Evolutionary conservation across 768 basidiomycete species (phyloP).

Genomic region (Symmetrospora coprosmae): DNA sequence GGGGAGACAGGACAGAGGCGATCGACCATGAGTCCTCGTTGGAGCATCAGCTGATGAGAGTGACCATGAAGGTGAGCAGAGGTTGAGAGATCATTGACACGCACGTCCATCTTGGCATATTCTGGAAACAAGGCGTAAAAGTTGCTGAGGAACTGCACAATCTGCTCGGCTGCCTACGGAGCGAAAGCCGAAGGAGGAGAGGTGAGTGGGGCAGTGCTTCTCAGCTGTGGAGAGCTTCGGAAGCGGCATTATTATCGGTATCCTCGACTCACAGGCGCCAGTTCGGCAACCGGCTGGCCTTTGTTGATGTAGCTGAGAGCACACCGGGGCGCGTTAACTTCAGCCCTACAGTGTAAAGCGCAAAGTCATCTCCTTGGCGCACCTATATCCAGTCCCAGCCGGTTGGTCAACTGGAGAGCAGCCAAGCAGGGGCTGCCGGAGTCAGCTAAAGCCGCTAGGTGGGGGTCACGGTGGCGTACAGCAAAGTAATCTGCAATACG

Average conservation of each 20-base stretch:
- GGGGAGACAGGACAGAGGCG: too few species aligned
- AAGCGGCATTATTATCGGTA: too few species aligned
- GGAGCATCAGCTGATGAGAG: too few species aligned
- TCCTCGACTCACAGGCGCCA: constrained; percentile 10
- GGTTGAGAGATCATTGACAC: constrained; percentile 35
- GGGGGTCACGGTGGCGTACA: too few species aligned
- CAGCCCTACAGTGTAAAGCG: not conserved
- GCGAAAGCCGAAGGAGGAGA: too few species aligned
- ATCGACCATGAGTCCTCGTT: too few species aligned
- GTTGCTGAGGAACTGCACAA: constrained; percentile 69
- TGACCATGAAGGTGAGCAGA: not conserved
- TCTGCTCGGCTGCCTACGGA: constrained; percentile 55
- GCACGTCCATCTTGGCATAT: constrained; percentile 61
- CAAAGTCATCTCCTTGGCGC: not conserved
- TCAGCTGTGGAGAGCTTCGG: too few species aligned
- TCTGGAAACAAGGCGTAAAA: constrained; percentile 89
- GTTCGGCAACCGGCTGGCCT: constrained; percentile 16
- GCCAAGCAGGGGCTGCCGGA: not conserved
- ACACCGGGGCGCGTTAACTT: too few species aligned
- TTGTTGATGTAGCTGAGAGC: constrained; percentile 12
- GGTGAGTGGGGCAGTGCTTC: too few species aligned
- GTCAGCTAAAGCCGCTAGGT: too few species aligned
- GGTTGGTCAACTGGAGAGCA: constrained; percentile 18
- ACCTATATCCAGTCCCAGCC: constrained; percentile 21
- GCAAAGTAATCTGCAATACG: too few species aligned